Percentiles rank a stretch among this genome's conserved stretches.
These are phyloP conservation scores for Mucor piriformis DNA, from an alignment of 371 early-diverging fungal genomes.

Conservation along the genomic window DNA sequence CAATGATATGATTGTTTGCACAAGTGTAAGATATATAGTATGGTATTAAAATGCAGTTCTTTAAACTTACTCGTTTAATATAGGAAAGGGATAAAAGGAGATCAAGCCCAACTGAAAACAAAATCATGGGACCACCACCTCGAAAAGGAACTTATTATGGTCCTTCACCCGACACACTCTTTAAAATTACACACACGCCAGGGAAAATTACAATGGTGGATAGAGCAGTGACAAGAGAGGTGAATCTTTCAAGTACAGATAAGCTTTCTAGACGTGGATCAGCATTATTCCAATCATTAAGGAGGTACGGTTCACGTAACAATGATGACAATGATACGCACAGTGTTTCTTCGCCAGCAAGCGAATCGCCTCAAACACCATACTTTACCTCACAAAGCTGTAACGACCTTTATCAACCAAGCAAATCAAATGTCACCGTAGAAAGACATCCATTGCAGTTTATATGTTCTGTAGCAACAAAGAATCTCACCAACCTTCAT, in stretches of 20 bases:
- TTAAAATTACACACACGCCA: conserved; percentile 28
- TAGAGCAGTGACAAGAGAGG: conserved; percentile 16
- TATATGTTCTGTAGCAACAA: conserved; percentile 33
- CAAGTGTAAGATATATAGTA: conserved; percentile 28
- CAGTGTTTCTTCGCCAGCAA: not conserved
- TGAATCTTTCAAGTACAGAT: not conserved
- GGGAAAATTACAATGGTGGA: conserved; percentile 31
- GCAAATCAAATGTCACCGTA: not conserved
- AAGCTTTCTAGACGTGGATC: conserved; percentile 20
- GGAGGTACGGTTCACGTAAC: conserved; percentile 10
- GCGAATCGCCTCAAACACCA: not conserved
- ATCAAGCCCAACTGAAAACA: conserved; percentile 44
- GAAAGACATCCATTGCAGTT: conserved; percentile 39
- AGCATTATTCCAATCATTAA: conserved; percentile 22
- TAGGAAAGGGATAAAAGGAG: conserved; percentile 46
- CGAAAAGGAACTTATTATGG: conserved; percentile 21
- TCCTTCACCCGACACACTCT: conserved; percentile 24
- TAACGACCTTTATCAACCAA: not conserved
- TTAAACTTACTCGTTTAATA: not conserved
- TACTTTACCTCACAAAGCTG: conserved; percentile 1
- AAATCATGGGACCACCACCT: conserved; percentile 2
- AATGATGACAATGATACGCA: not conserved
- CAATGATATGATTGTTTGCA: conserved; percentile 44
- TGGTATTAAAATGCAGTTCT: conserved; percentile 23
- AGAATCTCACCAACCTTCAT: conserved; percentile 23